phyloP scores from a whole-genome alignment of 2,329 filamentous ascomycete genomes.

The Fusarium odoratissimum region DNA sequence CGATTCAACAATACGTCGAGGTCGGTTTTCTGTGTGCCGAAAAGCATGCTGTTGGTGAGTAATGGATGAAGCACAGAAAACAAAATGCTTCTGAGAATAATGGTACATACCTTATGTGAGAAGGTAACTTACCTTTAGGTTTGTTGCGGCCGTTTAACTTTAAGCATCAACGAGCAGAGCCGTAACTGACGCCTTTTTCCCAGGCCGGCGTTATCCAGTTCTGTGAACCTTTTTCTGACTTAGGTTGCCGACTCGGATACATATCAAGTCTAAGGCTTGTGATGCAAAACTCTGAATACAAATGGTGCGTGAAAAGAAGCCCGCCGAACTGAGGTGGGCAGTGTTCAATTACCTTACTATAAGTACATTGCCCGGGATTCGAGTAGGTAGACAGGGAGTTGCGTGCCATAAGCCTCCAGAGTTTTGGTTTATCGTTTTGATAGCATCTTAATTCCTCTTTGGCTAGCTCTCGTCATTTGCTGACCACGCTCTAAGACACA shows the following conservation, averaged over 20 bases:
- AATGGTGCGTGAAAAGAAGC: too few species aligned
- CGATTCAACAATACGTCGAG: conserved; percentile 13
- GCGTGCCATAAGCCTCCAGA: neutral
- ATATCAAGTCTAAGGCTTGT: neutral
- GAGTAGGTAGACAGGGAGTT: neutral
- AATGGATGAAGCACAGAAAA: neutral
- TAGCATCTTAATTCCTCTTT: neutral
- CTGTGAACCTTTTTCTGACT: too few species aligned
- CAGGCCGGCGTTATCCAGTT: neutral
- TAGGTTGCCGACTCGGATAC: too few species aligned
- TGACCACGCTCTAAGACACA: neutral
- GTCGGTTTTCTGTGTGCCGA: neutral
- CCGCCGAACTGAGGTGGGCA: neutral
- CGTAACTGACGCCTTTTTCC: neutral
- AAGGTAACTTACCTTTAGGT: neutral
- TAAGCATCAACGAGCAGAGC: neutral
- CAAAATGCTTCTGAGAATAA: neutral
- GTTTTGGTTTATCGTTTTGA: neutral
- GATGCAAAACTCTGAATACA: neutral
- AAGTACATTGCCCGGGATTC: too few species aligned
- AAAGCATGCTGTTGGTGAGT: conserved; percentile 3
- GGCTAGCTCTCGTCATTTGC: too few species aligned
- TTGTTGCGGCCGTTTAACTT: neutral
- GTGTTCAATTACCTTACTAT: neutral
- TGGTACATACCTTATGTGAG: neutral